Percentiles rank a stretch among this genome's conserved stretches.
Evolutionary conservation across 1,284 basidiomycete species (phyloP).

Genomic region (Cryptococcus sp.): DNA sequence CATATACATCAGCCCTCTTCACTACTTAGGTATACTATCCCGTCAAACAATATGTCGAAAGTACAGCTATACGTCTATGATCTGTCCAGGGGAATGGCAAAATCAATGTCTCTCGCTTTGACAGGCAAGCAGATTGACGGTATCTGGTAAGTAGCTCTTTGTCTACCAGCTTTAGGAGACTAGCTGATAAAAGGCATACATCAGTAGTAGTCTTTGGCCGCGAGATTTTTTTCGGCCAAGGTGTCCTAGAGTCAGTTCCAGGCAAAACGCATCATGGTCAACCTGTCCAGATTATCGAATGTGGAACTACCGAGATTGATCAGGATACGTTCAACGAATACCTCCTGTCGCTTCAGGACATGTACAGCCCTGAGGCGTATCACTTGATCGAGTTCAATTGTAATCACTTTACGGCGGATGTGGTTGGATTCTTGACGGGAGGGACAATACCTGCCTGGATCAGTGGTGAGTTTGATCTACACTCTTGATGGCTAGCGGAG

Average conservation of each 20-base stretch:
- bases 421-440: constrained; percentile 76
- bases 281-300: constrained; percentile 68
- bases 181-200: constrained; percentile 54
- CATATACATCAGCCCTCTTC: no score
- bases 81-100: constrained; percentile 76
- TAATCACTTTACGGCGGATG: constrained; percentile 86
- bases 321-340: constrained; percentile 79
- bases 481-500: neutral
- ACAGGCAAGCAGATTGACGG: constrained; percentile 84
- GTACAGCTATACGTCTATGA: constrained; percentile 87
- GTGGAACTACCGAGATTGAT: constrained; percentile 77
- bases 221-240: constrained; percentile 86
- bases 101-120: constrained; percentile 66
- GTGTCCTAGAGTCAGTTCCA: constrained; percentile 63
- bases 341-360: constrained; percentile 63
- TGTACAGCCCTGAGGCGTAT: constrained; percentile 87
- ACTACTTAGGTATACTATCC: no score
- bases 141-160: constrained; percentile 61
- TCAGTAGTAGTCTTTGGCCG: constrained; percentile 78
- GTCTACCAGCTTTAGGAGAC: neutral
- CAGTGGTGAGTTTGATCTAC: constrained; percentile 43
- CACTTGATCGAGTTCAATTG: constrained; percentile 72
- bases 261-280: constrained; percentile 77
- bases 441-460: constrained; percentile 72
- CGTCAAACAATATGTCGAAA: constrained; percentile 37